Base-by-base conservation (phyloP, 2,329 filamentous ascomycete genomes). In the Fusarium sp. region DNA sequence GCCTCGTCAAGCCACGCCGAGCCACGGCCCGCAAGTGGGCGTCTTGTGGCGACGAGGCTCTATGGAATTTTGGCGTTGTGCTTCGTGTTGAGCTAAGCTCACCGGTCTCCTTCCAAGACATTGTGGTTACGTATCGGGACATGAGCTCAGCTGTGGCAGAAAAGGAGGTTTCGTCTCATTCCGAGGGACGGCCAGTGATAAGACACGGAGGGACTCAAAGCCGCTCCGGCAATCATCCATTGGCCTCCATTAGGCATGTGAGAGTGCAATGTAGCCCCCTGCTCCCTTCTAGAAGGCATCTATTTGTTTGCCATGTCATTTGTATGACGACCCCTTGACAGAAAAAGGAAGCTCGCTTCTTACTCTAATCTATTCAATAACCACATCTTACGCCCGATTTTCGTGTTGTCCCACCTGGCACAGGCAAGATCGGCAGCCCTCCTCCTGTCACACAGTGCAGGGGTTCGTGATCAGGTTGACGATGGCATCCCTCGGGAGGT, bases 1-100 rank as follows among this genome's bases (percentile, higher is more conserved):
- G 23, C 23, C 23, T 23, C 5, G 23, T 13, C 36, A 62, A 70
- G 56, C 58, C 62, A 63, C 62, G 27, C 36, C 30, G 36, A 16
- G 34, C 37, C 30, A 47, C 43, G 43, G 40, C 53, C 39, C 36
- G 30, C 16, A 12, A 9, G 16, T 50, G 16, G 23, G 34, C 28
- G 16, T 28, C 8, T 37, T 44, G 11, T 7, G 31, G 43, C 48
- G 15, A 48, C 10, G 10, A 34, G 13, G 31, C 23, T 43, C 37
- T 16, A 11, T 40, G 48, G 27, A 39, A 37, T 34, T 10, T 39
- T 39, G 31, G 27, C 31, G 31, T 57, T 30, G 40, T 10, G 27
- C 15, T 15, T 40, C 23, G 31, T 30, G 18, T 31, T 40, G 15
- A 36, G 39, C 52, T 23, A 3, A 7, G n/a, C 27, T n/a, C 51